Conservation (phyloP, 768 basidiomycete species). For the Hericium rajendrae region DNA sequence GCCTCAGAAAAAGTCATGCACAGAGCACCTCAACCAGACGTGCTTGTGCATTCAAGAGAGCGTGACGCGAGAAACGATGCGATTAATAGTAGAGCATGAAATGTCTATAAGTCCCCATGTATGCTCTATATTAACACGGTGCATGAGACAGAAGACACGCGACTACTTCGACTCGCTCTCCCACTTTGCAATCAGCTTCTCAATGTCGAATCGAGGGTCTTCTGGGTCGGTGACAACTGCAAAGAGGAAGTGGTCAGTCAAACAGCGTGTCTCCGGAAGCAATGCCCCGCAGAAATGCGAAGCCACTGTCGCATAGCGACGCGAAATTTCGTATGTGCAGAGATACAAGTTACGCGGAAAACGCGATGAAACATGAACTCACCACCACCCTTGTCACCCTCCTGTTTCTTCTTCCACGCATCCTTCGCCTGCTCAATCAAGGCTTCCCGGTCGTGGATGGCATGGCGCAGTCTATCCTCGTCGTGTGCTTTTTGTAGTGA, state of each 20-base stretch:
- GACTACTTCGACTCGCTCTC: constrained; percentile 43
- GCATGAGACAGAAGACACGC: constrained; percentile 2
- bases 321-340: too few relatives aligned
- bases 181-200: constrained; percentile 74
- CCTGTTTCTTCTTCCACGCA: constrained; percentile 79
- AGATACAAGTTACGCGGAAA: too few relatives aligned
- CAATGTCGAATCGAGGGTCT: constrained; percentile 91
- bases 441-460: constrained; percentile 62
- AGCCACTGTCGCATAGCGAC: neutral
- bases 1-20: neutral
- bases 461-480: constrained; percentile 63
- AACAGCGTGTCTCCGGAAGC: neutral
- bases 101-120: neutral
- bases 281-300: neutral
- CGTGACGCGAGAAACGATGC: neutral
- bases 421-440: constrained; percentile 82
- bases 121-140: constrained; percentile 11
- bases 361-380: constrained; percentile 23
- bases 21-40: neutral
- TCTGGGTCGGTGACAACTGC: constrained; percentile 90
- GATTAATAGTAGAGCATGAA: neutral
- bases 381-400: constrained; percentile 46
- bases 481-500: constrained; percentile 80
- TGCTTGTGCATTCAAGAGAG: neutral
- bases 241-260: neutral